A percentile compares a stretch with the other conserved stretches of the same genome.
Evolutionary conservation across 2,329 filamentous ascomycete species (phyloP).

Genomic region (Cladosporium sphaerospermum): DNA sequence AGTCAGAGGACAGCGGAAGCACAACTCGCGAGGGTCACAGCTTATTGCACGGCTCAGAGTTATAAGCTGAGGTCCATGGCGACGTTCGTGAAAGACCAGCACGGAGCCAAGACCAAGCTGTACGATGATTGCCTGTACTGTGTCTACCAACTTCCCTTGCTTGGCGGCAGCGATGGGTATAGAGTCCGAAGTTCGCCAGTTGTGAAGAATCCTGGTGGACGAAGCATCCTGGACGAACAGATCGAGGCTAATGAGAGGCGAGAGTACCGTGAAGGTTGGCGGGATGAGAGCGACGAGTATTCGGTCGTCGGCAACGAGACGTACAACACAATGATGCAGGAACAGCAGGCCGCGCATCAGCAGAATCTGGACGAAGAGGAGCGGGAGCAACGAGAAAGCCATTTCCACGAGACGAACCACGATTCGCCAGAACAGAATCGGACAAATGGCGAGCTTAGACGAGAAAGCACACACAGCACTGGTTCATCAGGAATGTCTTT

Average conservation of each 20-base stretch:
- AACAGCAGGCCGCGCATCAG: conserved; percentile 14
- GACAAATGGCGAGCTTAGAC: conserved; percentile 11
- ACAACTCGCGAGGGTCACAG: conserved; percentile 82
- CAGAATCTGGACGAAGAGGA: conserved; percentile 9
- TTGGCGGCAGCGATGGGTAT: conserved; percentile 81
- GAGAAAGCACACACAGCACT: conserved; percentile 28
- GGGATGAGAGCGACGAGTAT: conserved; percentile 68
- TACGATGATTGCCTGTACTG: conserved; percentile 97
- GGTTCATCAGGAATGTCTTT: conserved; percentile 27
- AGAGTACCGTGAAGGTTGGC: conserved; percentile 87
- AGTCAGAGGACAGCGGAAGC: conserved; percentile 65
- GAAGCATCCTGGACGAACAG: conserved; percentile 86
- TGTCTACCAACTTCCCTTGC: conserved; percentile 84
- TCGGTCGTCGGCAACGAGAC: conserved; percentile 26
- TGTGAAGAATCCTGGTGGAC: conserved; percentile 85
- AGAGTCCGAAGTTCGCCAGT: conserved; percentile 84
- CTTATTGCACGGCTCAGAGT: conserved; percentile 91
- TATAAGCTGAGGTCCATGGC: conserved; percentile 88
- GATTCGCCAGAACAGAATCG: conserved; percentile 6
- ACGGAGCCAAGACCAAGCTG: conserved; percentile 87
- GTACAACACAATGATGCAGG: conserved; percentile 10
- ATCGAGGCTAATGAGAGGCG: conserved; percentile 88
- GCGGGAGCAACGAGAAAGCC: conserved; percentile 8
- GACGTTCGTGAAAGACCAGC: conserved; percentile 77
- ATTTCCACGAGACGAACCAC: conserved; percentile 8